phyloP scores from a whole-genome alignment of 148 eudicot species.

The Rheum nobile region DNA sequence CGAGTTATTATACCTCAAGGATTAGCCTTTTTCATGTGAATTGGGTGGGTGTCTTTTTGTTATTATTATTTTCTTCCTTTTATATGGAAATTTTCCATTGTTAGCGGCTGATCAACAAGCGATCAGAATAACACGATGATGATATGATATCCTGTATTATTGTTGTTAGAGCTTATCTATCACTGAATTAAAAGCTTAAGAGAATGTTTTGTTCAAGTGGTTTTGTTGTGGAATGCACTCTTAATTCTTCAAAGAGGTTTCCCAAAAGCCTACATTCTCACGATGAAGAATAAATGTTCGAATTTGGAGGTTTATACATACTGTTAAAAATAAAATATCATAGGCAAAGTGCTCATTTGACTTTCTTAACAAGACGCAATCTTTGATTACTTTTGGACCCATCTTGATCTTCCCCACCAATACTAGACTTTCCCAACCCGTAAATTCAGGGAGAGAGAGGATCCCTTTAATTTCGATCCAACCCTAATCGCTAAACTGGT shows the following conservation, averaged over 20 bases:
- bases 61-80: not conserved
- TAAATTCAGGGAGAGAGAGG: not conserved
- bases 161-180: not conserved
- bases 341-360: too few relatives aligned
- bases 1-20: not conserved
- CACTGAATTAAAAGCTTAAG: not conserved
- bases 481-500: not conserved
- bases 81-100: not conserved
- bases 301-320: too few relatives aligned
- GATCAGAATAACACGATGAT: slow-evolving; percentile 4
- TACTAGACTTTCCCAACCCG: not conserved
- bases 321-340: too few relatives aligned
- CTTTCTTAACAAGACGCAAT: too few relatives aligned
- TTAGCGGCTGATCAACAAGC: not conserved
- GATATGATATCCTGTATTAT: not conserved
- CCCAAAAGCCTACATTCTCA: too few relatives aligned
- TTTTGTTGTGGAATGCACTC: too few relatives aligned
- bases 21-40: slow-evolving; percentile 4
- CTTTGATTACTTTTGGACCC: too few relatives aligned
- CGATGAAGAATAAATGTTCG: too few relatives aligned
- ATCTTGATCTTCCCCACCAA: too few relatives aligned
- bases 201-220: not conserved
- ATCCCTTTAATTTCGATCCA: not conserved
- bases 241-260: too few relatives aligned
- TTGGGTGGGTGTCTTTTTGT: not conserved